phyloP scores from a whole-genome alignment of 208 protist species.

The Angomonas ambiguus region DNA sequence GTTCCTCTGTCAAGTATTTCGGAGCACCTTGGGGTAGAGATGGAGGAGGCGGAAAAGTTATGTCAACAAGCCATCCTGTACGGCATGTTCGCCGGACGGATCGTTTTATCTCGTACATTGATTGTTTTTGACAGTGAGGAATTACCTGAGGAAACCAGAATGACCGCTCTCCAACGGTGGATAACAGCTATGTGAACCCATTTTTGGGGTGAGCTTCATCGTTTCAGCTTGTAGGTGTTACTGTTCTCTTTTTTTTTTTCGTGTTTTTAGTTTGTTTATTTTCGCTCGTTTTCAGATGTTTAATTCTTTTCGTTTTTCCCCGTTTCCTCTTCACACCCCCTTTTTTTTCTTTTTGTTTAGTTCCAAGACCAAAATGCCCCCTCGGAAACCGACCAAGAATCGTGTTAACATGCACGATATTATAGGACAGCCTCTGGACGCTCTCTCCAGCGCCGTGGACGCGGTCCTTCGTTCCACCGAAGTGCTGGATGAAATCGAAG shows the following conservation, averaged over 20 bases:
- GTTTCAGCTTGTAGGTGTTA: neutral
- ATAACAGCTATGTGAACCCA: no score
- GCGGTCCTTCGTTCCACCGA: slow-evolving; percentile 77
- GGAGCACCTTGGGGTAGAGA: slow-evolving; percentile 72
- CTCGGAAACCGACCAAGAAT: slow-evolving; percentile 67
- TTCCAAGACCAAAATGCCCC: slow-evolving; percentile 33
- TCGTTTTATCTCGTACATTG: slow-evolving; percentile 39
- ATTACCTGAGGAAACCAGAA: slow-evolving; percentile 13
- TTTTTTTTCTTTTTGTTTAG: slow-evolving; percentile 15
- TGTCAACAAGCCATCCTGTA: slow-evolving; percentile 92
- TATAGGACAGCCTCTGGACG: slow-evolving; percentile 67
- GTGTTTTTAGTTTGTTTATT: slow-evolving; percentile 16
- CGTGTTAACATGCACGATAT: slow-evolving; percentile 91
- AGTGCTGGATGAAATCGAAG: slow-evolving; percentile 72
- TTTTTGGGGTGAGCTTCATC: no score
- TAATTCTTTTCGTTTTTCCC: slow-evolving; percentile 10
- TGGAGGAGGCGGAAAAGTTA: slow-evolving; percentile 81
- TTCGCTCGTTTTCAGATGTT: neutral
- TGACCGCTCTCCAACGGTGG: slow-evolving; percentile 22
- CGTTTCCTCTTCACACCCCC: slow-evolving; percentile 9
- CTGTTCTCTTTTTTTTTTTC: slow-evolving; percentile 6
- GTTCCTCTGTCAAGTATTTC: slow-evolving; percentile 35
- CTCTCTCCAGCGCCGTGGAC: slow-evolving; percentile 69
- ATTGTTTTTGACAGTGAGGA: slow-evolving; percentile 16
- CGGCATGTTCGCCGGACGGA: slow-evolving; percentile 48